Evolutionary conservation across 1,284 basidiomycete species (phyloP).

Genomic region (Papiliotrema flavescens): DNA sequence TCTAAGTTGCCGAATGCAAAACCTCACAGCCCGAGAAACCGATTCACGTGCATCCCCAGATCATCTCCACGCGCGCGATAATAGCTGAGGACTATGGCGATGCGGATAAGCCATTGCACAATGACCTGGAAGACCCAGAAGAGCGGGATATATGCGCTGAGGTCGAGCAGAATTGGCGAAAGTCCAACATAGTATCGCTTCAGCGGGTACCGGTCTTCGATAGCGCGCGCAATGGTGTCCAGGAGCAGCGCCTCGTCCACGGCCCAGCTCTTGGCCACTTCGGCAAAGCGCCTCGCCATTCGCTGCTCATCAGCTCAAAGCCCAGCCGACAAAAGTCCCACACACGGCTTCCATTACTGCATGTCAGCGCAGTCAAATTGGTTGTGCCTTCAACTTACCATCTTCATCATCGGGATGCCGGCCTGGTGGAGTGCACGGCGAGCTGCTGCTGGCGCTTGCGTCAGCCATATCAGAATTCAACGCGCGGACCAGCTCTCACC

Average conservation of each 20-base stretch:
- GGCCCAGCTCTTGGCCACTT: slow-evolving; percentile 34
- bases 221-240: slow-evolving; percentile 38
- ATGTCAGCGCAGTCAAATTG: not conserved
- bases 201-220: slow-evolving; percentile 41
- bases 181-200: slow-evolving; percentile 36
- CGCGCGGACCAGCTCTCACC: not conserved
- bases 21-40: not conserved
- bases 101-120: slow-evolving; percentile 31
- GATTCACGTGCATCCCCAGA: not conserved
- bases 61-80: not conserved
- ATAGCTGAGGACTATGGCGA: not conserved
- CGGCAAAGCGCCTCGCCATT: slow-evolving; percentile 14
- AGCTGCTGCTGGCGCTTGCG: not conserved
- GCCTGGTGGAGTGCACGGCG: not conserved
- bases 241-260: slow-evolving; percentile 44
- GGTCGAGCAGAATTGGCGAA: slow-evolving; percentile 27
- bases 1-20: not conserved
- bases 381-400: not conserved
- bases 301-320: not conserved
- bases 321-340: not conserved
- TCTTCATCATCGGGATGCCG: not conserved
- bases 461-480: no score
- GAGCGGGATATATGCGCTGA: slow-evolving; percentile 25
- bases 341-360: not conserved
- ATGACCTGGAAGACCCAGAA: slow-evolving; percentile 22